These are phyloP conservation scores for Seiridium unicorne DNA, from an alignment of 2,329 filamentous ascomycete genomes.

Conservation along the genomic window DNA sequence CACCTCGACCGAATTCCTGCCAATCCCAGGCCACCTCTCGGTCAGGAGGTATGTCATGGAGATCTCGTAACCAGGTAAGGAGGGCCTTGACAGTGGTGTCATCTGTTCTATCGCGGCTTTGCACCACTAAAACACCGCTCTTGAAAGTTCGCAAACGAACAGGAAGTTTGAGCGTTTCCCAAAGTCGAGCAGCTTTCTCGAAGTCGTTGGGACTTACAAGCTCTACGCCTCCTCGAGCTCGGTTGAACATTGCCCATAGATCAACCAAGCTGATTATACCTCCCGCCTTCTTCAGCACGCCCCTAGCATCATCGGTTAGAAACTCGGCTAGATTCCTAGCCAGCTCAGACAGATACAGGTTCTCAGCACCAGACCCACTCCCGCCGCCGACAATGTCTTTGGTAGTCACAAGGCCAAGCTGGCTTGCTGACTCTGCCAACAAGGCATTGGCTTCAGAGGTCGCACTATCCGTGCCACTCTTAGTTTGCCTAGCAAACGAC, in stretches of 20 bases:
- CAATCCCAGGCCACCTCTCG: slow-evolving; percentile 73
- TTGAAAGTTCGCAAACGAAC: slow-evolving; percentile 86
- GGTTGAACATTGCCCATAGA: slow-evolving; percentile 92
- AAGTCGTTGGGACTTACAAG: slow-evolving; percentile 90
- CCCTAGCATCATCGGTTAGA: slow-evolving; percentile 78
- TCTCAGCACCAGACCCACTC: slow-evolving; percentile 62
- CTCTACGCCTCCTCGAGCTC: slow-evolving; percentile 88
- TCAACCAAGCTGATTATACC: slow-evolving; percentile 90
- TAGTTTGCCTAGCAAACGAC: slow-evolving; percentile 71
- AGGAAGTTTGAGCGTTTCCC: slow-evolving; percentile 84
- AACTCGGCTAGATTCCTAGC: slow-evolving; percentile 85
- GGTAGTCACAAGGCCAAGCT: slow-evolving; percentile 86
- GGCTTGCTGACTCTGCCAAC: slow-evolving; percentile 77
- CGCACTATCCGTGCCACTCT: slow-evolving; percentile 52
- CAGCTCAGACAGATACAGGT: slow-evolving; percentile 84
- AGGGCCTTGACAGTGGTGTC: slow-evolving; percentile 82
- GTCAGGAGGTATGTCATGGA: slow-evolving; percentile 65
- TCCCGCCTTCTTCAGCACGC: slow-evolving; percentile 74
- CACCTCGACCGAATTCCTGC: slow-evolving; percentile 74
- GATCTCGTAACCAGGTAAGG: slow-evolving; percentile 71
- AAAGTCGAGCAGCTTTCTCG: slow-evolving; percentile 81
- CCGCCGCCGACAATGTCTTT: slow-evolving; percentile 88
- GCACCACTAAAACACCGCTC: slow-evolving; percentile 91
- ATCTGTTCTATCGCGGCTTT: slow-evolving; percentile 83
- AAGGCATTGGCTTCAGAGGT: slow-evolving; percentile 71